A percentile compares a stretch with the other conserved stretches of the same genome.
phyloP scores from a whole-genome alignment of 306 rosid species.

The Lathyrus aphaca region DNA sequence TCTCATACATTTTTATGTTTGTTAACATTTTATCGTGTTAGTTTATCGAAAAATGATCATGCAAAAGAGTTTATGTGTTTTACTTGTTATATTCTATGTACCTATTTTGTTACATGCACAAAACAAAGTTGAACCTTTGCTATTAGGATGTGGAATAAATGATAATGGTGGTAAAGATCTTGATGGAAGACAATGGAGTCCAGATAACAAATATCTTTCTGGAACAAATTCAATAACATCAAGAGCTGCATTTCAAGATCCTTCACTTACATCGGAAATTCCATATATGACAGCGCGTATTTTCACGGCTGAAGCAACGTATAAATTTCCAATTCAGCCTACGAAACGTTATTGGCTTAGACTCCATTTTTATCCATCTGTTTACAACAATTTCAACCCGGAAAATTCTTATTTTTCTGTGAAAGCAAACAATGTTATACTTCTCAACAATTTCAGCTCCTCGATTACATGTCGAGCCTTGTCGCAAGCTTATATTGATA shows the following conservation, averaged over 20 bases:
- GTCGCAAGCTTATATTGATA: conserved; percentile 53
- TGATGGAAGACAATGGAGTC: conserved; percentile 51
- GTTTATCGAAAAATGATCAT: conserved; percentile 15
- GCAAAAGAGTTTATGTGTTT: background rate
- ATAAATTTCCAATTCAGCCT: conserved; percentile 39
- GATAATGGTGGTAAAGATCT: conserved; percentile 47
- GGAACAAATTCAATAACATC: conserved; percentile 19
- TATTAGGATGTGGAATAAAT: conserved; percentile 45
- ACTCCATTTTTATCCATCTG: conserved; percentile 56
- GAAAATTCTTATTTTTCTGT: conserved; percentile 48
- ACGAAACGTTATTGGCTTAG: conserved; percentile 54
- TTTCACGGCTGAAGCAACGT: conserved; percentile 41
- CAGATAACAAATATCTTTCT: conserved; percentile 44
- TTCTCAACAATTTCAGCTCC: conserved; percentile 55
- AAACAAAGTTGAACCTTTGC: background rate
- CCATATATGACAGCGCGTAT: conserved; percentile 56
- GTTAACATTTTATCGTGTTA: background rate
- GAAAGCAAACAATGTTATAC: conserved; percentile 36
- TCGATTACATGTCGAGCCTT: conserved; percentile 51
- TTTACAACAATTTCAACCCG: conserved; percentile 36
- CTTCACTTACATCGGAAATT: conserved; percentile 48
- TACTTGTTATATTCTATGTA: background rate
- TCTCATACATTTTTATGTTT: background rate
- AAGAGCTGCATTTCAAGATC: conserved; percentile 53
- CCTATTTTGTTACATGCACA: conserved; percentile 26